These are phyloP conservation scores for Agaricus blazei DNA, from an alignment of 768 basidiomycete species.

Conservation along the genomic window DNA sequence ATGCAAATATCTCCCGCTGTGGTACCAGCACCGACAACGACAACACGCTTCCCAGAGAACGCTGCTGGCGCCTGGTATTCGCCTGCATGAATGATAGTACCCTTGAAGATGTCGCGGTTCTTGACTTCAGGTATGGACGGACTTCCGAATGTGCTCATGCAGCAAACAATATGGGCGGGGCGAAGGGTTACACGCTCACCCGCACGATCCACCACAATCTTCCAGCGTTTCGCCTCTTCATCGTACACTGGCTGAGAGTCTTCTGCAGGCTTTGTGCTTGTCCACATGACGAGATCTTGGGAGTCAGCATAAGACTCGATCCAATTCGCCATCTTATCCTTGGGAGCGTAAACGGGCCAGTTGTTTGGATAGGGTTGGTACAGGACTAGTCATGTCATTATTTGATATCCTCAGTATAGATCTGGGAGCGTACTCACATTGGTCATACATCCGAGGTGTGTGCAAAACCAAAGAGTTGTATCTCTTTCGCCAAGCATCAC, in stretches of 20 bases:
- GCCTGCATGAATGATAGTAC: conserved; percentile 4
- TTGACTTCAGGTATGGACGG: not conserved
- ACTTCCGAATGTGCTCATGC: not conserved
- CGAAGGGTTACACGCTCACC: conserved; percentile 3
- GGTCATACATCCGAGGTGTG: conserved; percentile 4
- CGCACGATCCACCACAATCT: not conserved
- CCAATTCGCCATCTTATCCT: conserved; percentile 9
- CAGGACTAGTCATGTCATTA: not conserved
- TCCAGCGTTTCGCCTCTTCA: conserved; percentile 1
- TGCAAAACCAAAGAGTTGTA: conserved; percentile 4
- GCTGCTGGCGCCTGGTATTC: not conserved
- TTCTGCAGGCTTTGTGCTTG: not conserved
- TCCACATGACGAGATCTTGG: conserved; percentile 8
- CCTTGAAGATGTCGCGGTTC: not conserved
- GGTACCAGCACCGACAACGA: conserved; percentile 5
- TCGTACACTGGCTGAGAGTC: not conserved
- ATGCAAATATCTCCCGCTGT: conserved; percentile 5
- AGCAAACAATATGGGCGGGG: conserved; percentile 6
- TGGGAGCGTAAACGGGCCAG: conserved; percentile 3
- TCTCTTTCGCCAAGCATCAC: conserved; percentile 4
- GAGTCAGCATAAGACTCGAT: conserved; percentile 6
- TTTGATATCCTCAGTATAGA: not conserved
- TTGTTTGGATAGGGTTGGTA: conserved; percentile 2
- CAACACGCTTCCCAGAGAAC: not conserved
- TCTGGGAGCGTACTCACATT: not conserved